Percentiles rank a stretch among this genome's conserved stretches.
Conservation (phyloP, 2,329 filamentous ascomycete species). For the Fusarium nanum region DNA sequence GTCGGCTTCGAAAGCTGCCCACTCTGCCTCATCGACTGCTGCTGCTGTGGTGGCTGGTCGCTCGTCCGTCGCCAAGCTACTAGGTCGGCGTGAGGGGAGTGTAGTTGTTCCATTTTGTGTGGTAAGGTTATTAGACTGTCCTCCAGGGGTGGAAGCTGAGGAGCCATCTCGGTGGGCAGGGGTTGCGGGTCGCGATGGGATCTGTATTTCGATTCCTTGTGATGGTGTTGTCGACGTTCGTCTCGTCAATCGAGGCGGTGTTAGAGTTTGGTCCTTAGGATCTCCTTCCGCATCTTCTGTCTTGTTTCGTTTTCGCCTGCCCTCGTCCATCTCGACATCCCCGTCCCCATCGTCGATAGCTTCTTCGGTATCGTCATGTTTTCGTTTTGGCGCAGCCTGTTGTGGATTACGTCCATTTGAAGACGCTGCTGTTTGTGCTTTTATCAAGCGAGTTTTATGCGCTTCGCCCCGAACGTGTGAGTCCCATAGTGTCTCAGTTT, state of each 20-base stretch:
- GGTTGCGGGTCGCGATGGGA: constrained; percentile 72
- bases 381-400: constrained; percentile 49
- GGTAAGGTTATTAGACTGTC: constrained; percentile 24
- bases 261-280: constrained; percentile 42
- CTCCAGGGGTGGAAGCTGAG: constrained; percentile 55
- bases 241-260: constrained; percentile 59
- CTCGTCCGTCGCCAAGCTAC: constrained; percentile 35
- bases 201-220: constrained; percentile 70
- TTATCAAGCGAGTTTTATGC: constrained; percentile 52
- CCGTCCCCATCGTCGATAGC: constrained; percentile 43
- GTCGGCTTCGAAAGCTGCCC: constrained; percentile 88
- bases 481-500: constrained; percentile 75
- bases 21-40: constrained; percentile 77
- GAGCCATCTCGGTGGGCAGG: constrained; percentile 60
- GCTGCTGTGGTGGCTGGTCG: constrained; percentile 31
- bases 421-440: constrained; percentile 34
- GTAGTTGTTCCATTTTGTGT: constrained; percentile 40
- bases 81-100: constrained; percentile 49
- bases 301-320: constrained; percentile 61
- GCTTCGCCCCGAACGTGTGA: constrained; percentile 64
- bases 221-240: constrained; percentile 64
- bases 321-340: constrained; percentile 53
- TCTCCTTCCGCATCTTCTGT: constrained; percentile 48
- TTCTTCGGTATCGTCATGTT: constrained; percentile 51
- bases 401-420: constrained; percentile 31